Evolutionary conservation across 768 basidiomycete genomes (phyloP).

Genomic region (Tephrocybe sp.): DNA sequence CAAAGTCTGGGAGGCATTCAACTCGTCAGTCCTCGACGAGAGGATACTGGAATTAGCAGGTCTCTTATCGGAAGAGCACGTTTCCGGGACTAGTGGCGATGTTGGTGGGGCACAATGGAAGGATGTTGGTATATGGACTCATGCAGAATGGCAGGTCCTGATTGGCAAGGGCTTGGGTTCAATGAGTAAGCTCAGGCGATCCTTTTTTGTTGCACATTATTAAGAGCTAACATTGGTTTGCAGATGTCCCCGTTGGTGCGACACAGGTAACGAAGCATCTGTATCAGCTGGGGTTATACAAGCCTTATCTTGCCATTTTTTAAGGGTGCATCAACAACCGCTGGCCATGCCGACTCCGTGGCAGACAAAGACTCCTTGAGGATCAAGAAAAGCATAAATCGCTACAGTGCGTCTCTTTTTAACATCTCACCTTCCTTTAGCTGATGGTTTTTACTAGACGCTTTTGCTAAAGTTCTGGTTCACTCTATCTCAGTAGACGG

Average conservation of each 20-base stretch:
- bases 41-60: conserved; percentile 71
- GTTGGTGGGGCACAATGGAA: conserved; percentile 64
- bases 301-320: not conserved
- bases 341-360: conserved; percentile 64
- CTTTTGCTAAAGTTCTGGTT: conserved; percentile 81
- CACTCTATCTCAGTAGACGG: conserved; percentile 90
- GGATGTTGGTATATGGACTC: conserved; percentile 87
- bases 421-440: not conserved
- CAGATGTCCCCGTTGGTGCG: conserved; percentile 72
- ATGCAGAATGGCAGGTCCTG: conserved; percentile 79
- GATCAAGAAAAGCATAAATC: conserved; percentile 69
- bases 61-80: conserved; percentile 68
- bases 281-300: not conserved
- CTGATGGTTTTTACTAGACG: conserved; percentile 39
- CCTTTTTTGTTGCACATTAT: not conserved
- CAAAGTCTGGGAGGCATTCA: conserved; percentile 77
- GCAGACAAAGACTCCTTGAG: conserved; percentile 53
- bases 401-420: conserved; percentile 45
- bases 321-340: conserved; percentile 63
- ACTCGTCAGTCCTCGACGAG: conserved; percentile 72
- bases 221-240: not conserved
- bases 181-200: conserved; percentile 52
- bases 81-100: conserved; percentile 51
- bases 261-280: conserved; percentile 44
- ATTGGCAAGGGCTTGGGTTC: conserved; percentile 80